Conservation (phyloP, 2,329 filamentous ascomycete genomes). For the Pseudogymnoascus sp. region DNA sequence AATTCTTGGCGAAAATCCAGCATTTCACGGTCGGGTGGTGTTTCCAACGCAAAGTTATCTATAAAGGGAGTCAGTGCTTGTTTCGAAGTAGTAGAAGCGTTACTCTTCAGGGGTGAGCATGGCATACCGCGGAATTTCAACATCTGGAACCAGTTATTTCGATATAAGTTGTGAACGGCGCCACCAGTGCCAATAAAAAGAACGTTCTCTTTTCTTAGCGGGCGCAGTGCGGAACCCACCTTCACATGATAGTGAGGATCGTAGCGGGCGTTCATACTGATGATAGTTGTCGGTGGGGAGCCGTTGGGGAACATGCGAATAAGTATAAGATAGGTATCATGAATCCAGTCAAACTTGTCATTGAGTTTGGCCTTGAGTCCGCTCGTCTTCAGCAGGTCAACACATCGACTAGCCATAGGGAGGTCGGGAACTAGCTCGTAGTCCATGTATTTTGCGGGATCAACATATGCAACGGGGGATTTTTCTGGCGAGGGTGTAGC, state of each 20-base stretch:
- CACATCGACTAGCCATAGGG: conserved; percentile 39
- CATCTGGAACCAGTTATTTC: conserved; percentile 59
- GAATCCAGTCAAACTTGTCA: conserved; percentile 59
- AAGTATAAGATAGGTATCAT: conserved; percentile 61
- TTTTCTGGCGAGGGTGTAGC: conserved; percentile 53
- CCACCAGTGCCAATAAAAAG: conserved; percentile 53
- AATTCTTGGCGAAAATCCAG: conserved; percentile 59
- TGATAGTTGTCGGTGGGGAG: conserved; percentile 58
- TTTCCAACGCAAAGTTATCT: conserved; percentile 54
- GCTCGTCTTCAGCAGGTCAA: conserved; percentile 39
- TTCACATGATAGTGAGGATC: conserved; percentile 49
- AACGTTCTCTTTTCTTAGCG: conserved; percentile 44
- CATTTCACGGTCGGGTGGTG: conserved; percentile 50
- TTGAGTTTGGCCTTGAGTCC: conserved; percentile 49
- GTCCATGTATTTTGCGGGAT: conserved; percentile 54
- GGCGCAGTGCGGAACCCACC: conserved; percentile 48
- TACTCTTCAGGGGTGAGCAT: conserved; percentile 27
- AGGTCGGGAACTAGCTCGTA: conserved; percentile 56
- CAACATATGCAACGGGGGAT: conserved; percentile 57
- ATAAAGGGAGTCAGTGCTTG: conserved; percentile 9
- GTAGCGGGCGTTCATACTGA: conserved; percentile 46
- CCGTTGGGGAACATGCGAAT: conserved; percentile 59
- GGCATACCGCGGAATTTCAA: conserved; percentile 32
- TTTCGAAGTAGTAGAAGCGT: neutral
- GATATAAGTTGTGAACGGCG: conserved; percentile 62